Evolutionary conservation across 306 rosid species (phyloP), one percentile per base, ranked within the genome.

Genomic region (Acacia crassicarpa): DNA sequence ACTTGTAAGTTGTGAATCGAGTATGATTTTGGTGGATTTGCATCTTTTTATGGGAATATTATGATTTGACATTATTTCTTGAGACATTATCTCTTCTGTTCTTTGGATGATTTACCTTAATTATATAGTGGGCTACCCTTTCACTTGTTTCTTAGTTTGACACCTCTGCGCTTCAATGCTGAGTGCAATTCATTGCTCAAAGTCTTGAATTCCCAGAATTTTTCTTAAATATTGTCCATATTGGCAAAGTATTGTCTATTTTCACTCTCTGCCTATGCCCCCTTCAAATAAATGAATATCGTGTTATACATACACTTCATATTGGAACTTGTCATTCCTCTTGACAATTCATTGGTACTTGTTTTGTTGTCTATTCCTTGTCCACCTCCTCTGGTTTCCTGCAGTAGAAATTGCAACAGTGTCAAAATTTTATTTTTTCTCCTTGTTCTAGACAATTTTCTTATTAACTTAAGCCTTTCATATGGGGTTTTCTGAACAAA

Each of bases 1-100:
- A 87, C 88, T 81, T 94, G 98, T 94, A 86, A 90, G 97, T 80
- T 35, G 6, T 72, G 27, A 62, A 56, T 68, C 44, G 6, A 6
- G 17, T 33, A 73, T n/a, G 49, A 67, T 67, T 65, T 44, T n/a
- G 67, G 9, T 41, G 33, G 41, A 83, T 63, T 48, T 72, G 5
- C 25, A 33, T 22, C 54, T 53, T 65, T 67, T 23, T 49, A 5
- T 63, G 9, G 27, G 41, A 8, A 20, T 14, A 23, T 59, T 46
- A 33, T 71, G 45, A 6, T 44, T 46, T 77, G 9, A 49, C 44
- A 23, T 19, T 32, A 19, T 82, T 69, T 77, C 59, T 49, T 83
- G 46, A 23, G 22, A 14, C 35, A 61, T 4, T 10, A 25, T 25
- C 67, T 61, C 67, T 61, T 61, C 16, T 22, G 35, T 61, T 59